Base-by-base conservation (phyloP, 2,329 filamentous ascomycete species). In the Calycina marina region DNA sequence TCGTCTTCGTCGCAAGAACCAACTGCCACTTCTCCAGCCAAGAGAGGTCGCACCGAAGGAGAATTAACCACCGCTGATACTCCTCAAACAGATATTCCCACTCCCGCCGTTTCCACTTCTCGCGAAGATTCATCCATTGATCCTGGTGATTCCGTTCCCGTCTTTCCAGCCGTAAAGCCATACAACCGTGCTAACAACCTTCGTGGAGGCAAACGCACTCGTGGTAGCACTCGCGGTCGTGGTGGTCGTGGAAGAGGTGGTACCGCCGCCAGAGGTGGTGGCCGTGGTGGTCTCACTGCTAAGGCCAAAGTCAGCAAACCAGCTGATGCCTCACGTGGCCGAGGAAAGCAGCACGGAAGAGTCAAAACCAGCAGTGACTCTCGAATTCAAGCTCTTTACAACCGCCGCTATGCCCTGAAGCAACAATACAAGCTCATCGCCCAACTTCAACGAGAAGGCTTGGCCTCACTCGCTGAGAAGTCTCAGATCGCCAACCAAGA, bases 341-440 rank as follows among this genome's bases (percentile, higher is more conserved):
- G 43, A n/a, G 42, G 42, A 5, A 33, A 40, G 22, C 46, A 45
- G 30, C 44, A 42, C 18, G 41, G 42, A 32, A 42, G 48, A 8
- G 44, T 47, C 24, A 49, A 48, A 36, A 49, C 45, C 24, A 40
- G 38, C 6, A 38, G 38, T 24, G 44, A 50, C 29, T 42, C 46
- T 13, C 32, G 42, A 14, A 46, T 52, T 18, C 48, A 50, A 26
- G 44, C 41, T 13, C 29, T 47, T 5, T 48, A 50, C 31, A 40
- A 48, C 32, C 40, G 51, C 18, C 46, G 44, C 32, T 31, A 40
- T 14, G 40, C 43, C 6, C 37, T 54, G 4, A 46, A 44, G 16
- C 31, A 35, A 13, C 42, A 46, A 11, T 54, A 46, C 37, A 48
- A 44, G 30, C 31, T 42, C 25, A 37, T 52, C 14, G 40, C 40